Evolutionary conservation across 1,139 yeast species (phyloP).

Genomic region (Chernovozyma aurita): DNA sequence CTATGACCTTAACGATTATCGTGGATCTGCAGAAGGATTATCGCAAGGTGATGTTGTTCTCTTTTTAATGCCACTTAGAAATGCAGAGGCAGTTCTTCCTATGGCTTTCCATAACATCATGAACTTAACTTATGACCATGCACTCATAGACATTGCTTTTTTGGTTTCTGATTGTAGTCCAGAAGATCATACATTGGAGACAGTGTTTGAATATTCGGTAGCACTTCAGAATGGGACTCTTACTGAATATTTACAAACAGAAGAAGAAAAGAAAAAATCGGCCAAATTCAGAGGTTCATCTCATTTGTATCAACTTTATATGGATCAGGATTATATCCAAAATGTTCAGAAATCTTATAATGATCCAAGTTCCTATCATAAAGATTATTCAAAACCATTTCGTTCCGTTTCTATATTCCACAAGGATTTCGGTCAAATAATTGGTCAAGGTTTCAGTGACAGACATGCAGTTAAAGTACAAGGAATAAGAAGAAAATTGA

Average conservation of each 20-base stretch:
- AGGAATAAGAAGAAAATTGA: slow-evolving; percentile 78
- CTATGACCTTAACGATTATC: slow-evolving; percentile 57
- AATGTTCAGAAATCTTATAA: slow-evolving; percentile 54
- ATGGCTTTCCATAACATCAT: slow-evolving; percentile 80
- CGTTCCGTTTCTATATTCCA: slow-evolving; percentile 70
- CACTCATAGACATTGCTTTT: slow-evolving; percentile 76
- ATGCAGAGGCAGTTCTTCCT: slow-evolving; percentile 77
- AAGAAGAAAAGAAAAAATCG: slow-evolving; percentile 28
- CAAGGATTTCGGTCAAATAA: slow-evolving; percentile 80
- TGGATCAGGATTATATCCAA: slow-evolving; percentile 63
- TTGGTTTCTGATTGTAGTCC: slow-evolving; percentile 81
- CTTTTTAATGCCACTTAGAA: slow-evolving; percentile 72
- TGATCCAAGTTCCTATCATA: slow-evolving; percentile 54
- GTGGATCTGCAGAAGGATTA: slow-evolving; percentile 52
- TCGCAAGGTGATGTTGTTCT: slow-evolving; percentile 62
- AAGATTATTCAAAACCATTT: slow-evolving; percentile 65
- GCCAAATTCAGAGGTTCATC: slow-evolving; percentile 44
- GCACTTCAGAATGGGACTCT: slow-evolving; percentile 71
- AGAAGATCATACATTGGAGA: slow-evolving; percentile 67
- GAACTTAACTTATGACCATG: slow-evolving; percentile 83
- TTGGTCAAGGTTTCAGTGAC: slow-evolving; percentile 87
- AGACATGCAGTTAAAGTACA: slow-evolving; percentile 88
- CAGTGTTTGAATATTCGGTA: slow-evolving; percentile 59
- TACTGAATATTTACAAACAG: slow-evolving; percentile 42
- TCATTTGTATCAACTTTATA: slow-evolving; percentile 62